These are phyloP conservation scores for Aspergillus campestris DNA, from an alignment of 495 filamentous ascomycete genomes.

Conservation along the genomic window DNA sequence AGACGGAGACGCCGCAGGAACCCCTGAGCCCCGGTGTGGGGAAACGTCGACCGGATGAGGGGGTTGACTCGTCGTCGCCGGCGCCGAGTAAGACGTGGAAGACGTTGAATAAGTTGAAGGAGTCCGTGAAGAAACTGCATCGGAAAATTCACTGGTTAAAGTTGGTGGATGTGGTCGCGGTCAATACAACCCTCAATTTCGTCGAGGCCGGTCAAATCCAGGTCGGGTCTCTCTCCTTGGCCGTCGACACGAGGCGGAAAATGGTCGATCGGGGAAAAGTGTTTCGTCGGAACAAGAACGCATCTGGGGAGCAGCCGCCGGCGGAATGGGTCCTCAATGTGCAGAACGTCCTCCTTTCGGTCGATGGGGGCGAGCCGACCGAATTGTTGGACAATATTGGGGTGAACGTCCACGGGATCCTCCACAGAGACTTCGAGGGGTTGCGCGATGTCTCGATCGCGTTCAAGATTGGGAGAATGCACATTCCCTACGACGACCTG, in stretches of 20 bases:
- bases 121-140: constrained; percentile 77
- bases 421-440: constrained; percentile 82
- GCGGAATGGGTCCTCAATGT: constrained; percentile 90
- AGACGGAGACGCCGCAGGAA: constrained; percentile 13
- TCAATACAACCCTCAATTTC: constrained; percentile 65
- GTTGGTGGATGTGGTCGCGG: constrained; percentile 82
- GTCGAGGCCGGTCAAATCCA: constrained; percentile 75
- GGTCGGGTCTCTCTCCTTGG: constrained; percentile 72
- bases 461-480: constrained; percentile 81
- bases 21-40: constrained; percentile 18
- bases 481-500: constrained; percentile 85
- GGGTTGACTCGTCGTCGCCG: constrained; percentile 12
- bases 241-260: constrained; percentile 83
- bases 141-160: constrained; percentile 80
- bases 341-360: constrained; percentile 78
- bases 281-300: constrained; percentile 72
- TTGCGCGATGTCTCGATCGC: constrained; percentile 84
- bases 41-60: constrained; percentile 8
- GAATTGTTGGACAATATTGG: constrained; percentile 84
- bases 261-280: constrained; percentile 86
- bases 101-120: constrained; percentile 64
- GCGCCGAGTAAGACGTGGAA: constrained; percentile 69
- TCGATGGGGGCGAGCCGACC: constrained; percentile 74
- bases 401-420: constrained; percentile 81
- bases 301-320: constrained; percentile 63